These are phyloP conservation scores for Diaporthe vaccinii DNA, from an alignment of 2,329 filamentous ascomycete species.

Conservation along the genomic window DNA sequence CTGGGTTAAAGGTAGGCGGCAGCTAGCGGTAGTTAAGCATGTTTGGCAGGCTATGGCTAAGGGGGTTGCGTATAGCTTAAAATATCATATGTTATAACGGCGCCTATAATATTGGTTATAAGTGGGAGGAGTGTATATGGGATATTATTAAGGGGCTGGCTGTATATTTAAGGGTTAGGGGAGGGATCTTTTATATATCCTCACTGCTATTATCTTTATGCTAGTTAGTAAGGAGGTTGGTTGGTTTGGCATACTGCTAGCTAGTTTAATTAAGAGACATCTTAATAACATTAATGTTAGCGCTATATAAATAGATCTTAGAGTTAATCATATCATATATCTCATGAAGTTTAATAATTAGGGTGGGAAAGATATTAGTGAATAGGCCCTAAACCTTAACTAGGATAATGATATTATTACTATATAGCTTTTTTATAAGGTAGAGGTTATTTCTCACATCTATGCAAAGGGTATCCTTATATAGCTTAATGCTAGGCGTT, in stretches of 20 bases:
- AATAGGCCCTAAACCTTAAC: neutral
- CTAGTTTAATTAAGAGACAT: neutral
- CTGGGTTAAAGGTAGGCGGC: too few species aligned
- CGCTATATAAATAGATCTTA: neutral
- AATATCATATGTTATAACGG: too few species aligned
- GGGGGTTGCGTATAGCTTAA: too few species aligned
- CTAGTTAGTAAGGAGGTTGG: neutral
- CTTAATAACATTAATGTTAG: neutral
- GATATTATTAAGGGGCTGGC: too few species aligned
- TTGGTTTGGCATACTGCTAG: neutral
- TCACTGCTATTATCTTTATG: too few species aligned
- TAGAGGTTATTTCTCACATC: neutral
- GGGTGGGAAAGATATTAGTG: neutral
- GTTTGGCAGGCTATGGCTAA: too few species aligned
- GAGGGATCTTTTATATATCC: too few species aligned
- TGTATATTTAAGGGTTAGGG: too few species aligned
- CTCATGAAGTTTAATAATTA: neutral
- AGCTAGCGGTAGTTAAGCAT: too few species aligned
- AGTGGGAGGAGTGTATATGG: too few species aligned
- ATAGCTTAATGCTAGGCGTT: neutral
- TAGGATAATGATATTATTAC: neutral
- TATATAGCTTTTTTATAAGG: neutral
- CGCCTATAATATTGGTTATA: too few species aligned
- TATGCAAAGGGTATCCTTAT: neutral
- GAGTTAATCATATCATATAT: neutral